Base-by-base conservation (phyloP, 768 basidiomycete species). In the Tylopilus sp. region DNA sequence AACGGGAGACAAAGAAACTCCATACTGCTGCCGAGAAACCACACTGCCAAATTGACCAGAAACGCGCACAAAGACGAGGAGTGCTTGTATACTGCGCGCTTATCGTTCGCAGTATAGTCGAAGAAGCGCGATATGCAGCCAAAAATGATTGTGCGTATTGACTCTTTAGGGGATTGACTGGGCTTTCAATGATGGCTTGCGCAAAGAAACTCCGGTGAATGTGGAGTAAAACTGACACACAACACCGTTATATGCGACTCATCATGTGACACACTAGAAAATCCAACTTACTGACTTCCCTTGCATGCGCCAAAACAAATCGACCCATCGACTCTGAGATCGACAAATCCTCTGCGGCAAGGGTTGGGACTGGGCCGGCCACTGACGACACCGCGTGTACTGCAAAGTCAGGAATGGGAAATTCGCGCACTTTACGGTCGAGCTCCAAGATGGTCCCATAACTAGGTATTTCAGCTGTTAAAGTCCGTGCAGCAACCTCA, bases 161-260 rank as follows among this genome's bases (percentile, higher is more conserved):
- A 55, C 82, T 85, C 64, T 82, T 80, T 38, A 87, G 72, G 0
- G 86, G 85, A 63, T 87, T 84, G 23, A 68, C 65, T 0, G 86
- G 85, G 33, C 81, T 75, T 50, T 87, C 83, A 22, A 83, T 80
- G 56, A 87, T 79, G 3, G 85, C 85, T 59, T 83, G 82, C 1
- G 85, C 85, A 53, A 87, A 86, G 72, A 84, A 88, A 51, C 76
- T 76, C 22, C 84, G 76, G 57, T 85, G 83, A 28, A 86, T 77
- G 61, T 82, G 82, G 61, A 85, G 71, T 17, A 85, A 70, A 20
- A 81, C 83, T 83, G 45, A 28, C 7, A 23, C 11, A 5, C 1
- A 33, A 26, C 47, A 54, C 23, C 40, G 36, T 28, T 28, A 47
- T 18, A 42, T 15, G 36, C 55, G 53, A 55, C 11, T 15, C 20